Evolutionary conservation across 179 eudicot species (phyloP), one percentile per base, ranked within the genome.

Genomic region (Beta corolliflora): DNA sequence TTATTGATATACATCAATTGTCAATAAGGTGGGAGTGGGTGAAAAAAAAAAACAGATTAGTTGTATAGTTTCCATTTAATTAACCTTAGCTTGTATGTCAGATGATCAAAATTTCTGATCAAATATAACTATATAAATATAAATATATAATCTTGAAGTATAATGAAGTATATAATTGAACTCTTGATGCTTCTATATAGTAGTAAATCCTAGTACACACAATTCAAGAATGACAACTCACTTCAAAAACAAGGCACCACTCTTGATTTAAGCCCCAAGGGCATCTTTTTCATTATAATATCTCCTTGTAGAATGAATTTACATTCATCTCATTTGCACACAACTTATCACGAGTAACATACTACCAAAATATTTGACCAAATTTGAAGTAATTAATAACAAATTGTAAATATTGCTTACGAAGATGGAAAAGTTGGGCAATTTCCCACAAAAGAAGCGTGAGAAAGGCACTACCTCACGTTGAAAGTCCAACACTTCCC

Each of bases 341-440:
- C 41, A 68, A 50, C 21, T 45, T 72, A 74, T 65, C 73, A 74
- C n/a, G 66, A 64, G 72, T 45, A 36, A 53, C 65, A 74, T 58
- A 64, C 31, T 41, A 11, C 45, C 45, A 29, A 14, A 52, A 18
- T 19, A 54, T 75, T 80, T 79, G 75, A 79, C 79, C 71, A 53
- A 41, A 8, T 54, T 19, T 8, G 6, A 2, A 19, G 7, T 36
- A 21, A 46, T 23, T 5, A 36, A 41, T 36, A 66, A 31, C n/a
- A 19, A 74, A 53, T 19, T 1, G 18, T 50, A 1, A 36, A 1
- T 23, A 29, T 82, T 75, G 81, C 82, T 85, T 85, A 76, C 64
- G 75, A 31, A 48, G 0, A 59, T 54, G 69, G 81, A 75, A 85
- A 85, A 85, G 85, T 85, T 85, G 50, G 87, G 85, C 87, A 60